phyloP scores from a whole-genome alignment of 2,329 filamentous ascomycete species.

The Zasmidium angulare region DNA sequence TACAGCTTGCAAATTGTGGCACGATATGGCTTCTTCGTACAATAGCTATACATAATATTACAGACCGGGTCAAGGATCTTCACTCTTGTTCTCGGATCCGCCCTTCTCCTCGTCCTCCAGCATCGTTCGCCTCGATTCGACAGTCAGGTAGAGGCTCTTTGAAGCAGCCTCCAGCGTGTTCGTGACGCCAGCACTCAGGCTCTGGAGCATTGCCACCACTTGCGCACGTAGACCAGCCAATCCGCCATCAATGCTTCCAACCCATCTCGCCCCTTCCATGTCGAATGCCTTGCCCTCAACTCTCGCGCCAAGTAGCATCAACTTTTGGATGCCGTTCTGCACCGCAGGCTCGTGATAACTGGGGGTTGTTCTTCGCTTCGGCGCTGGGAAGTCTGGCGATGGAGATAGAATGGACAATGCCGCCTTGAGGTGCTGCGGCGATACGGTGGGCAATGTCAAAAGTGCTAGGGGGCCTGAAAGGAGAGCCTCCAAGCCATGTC shows the following conservation, averaged over 20 bases:
- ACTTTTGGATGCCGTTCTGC: constrained; percentile 80
- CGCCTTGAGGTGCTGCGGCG: constrained; percentile 78
- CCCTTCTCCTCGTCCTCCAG: constrained; percentile 69
- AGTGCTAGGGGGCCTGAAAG: constrained; percentile 79
- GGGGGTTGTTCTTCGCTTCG: constrained; percentile 71
- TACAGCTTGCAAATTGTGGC: background rate
- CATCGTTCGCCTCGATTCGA: constrained; percentile 78
- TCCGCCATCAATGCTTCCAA: constrained; percentile 76
- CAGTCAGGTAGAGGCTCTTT: constrained; percentile 80
- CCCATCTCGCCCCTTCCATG: constrained; percentile 66
- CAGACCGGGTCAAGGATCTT: background rate
- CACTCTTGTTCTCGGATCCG: background rate
- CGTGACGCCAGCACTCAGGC: constrained; percentile 74
- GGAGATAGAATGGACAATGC: constrained; percentile 78
- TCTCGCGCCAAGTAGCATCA: constrained; percentile 81
- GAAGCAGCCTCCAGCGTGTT: constrained; percentile 75
- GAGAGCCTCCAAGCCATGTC: constrained; percentile 68
- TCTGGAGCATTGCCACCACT: constrained; percentile 77
- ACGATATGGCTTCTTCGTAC: background rate
- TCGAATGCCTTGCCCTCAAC: constrained; percentile 87
- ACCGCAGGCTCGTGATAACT: constrained; percentile 77
- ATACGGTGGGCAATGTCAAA: constrained; percentile 77
- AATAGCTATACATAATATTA: background rate
- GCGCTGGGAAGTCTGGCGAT: constrained; percentile 71
- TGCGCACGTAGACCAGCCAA: constrained; percentile 77